Conservation (phyloP, 768 basidiomycete species). For the Hebeloma cylindrosporum region DNA sequence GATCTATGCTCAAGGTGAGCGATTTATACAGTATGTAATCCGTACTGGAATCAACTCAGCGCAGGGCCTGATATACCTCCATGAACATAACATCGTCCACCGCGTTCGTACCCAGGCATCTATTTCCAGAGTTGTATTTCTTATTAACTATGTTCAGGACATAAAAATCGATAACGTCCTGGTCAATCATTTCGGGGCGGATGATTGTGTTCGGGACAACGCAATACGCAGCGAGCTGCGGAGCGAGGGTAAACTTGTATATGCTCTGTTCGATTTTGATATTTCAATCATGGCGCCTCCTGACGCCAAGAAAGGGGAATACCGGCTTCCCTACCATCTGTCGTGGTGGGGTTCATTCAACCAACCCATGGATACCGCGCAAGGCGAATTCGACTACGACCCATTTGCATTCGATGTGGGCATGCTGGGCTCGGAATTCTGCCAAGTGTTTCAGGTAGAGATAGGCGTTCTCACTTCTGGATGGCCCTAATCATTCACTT, state of each 20-base stretch:
- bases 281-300: not conserved
- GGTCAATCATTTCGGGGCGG: not conserved
- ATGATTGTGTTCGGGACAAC: not conserved
- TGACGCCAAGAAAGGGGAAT: not conserved
- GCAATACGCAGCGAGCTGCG: not conserved
- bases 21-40: not conserved
- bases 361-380: slow-evolving; percentile 10
- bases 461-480: not conserved
- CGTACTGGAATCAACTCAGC: not conserved
- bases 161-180: not conserved
- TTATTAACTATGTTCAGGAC: not conserved
- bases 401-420: slow-evolving; percentile 29
- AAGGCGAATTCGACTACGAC: slow-evolving; percentile 27
- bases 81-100: not conserved
- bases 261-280: slow-evolving; percentile 2
- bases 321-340: not conserved
- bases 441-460: slow-evolving; percentile 9
- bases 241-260: not conserved
- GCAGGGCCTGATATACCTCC: not conserved
- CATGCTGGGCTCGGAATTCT: slow-evolving; percentile 16
- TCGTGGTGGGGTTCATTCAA: slow-evolving; percentile 8
- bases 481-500: not conserved
- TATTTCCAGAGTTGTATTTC: not conserved
- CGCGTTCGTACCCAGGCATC: not conserved
- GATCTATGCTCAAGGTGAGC: not conserved